A percentile compares a stretch with the other conserved stretches of the same genome.
Evolutionary conservation across 2,329 filamentous ascomycete genomes (phyloP).

Genomic region (Curvularia eragrostidis): DNA sequence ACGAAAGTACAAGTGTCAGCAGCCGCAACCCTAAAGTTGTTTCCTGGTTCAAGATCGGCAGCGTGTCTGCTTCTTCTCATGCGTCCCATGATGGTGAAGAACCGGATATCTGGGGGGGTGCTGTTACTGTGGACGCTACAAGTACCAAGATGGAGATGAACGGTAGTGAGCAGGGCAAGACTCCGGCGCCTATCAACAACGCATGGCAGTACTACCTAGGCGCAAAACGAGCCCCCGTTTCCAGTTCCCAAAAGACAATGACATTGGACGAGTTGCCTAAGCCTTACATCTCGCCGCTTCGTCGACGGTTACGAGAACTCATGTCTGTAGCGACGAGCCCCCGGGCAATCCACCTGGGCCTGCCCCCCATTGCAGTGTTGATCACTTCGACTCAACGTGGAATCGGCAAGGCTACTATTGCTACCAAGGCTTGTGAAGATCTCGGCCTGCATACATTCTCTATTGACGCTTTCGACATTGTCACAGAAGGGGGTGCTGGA

Average conservation of each 20-base stretch:
- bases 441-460: constrained; percentile 88
- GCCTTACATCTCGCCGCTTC: constrained; percentile 54
- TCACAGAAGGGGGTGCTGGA: constrained; percentile 87
- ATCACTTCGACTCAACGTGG: constrained; percentile 90
- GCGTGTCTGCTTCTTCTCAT: constrained; percentile 57
- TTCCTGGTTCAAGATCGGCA: constrained; percentile 91
- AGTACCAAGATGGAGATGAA: constrained; percentile 91
- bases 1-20: constrained; percentile 19
- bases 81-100: constrained; percentile 66
- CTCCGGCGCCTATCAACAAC: constrained; percentile 77
- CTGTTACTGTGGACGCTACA: constrained; percentile 83
- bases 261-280: constrained; percentile 49
- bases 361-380: constrained; percentile 87
- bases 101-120: constrained; percentile 81
- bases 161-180: constrained; percentile 80
- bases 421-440: constrained; percentile 79
- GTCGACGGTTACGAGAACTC: constrained; percentile 77
- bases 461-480: constrained; percentile 90
- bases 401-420: constrained; percentile 87
- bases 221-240: constrained; percentile 69
- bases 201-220: constrained; percentile 92
- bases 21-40: constrained; percentile 56
- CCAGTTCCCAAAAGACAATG: constrained; percentile 64
- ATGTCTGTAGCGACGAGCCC: constrained; percentile 88
- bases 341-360: constrained; percentile 81